A percentile compares a stretch with the other conserved stretches of the same genome.
Conservation (phyloP, 169 alveolate genomes). For the Cryptosporidium muris region DNA sequence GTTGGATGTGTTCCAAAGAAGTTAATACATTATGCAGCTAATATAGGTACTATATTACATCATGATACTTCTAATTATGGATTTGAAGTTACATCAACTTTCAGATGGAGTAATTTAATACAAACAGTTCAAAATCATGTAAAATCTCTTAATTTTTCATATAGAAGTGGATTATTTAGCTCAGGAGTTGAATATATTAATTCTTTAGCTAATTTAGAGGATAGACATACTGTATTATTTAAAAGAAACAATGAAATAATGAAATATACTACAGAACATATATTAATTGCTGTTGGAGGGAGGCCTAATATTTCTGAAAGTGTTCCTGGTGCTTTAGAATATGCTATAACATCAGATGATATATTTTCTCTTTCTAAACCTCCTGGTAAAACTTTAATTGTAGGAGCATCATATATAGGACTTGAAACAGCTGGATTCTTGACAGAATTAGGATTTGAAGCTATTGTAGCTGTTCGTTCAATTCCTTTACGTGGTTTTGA, state of each 20-base stretch:
- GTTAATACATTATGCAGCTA: conserved; percentile 95
- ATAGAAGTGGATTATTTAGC: conserved; percentile 86
- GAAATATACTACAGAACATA: conserved; percentile 86
- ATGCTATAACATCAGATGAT: conserved; percentile 96
- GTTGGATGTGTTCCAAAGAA: conserved; percentile 99
- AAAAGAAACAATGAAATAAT: conserved; percentile 78
- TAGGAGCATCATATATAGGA: conserved; percentile 98
- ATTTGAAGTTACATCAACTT: conserved; percentile 39
- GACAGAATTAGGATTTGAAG: conserved; percentile 90
- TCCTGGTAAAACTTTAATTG: conserved; percentile 94
- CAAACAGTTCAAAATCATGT: conserved; percentile 89
- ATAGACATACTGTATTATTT: conserved; percentile 75
- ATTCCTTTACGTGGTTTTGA: conserved; percentile 96
- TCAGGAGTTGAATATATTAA: conserved; percentile 87
- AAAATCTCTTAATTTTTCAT: conserved; percentile 90
- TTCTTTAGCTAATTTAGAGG: conserved; percentile 83
- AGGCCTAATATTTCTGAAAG: conserved; percentile 91
- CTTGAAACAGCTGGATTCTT: conserved; percentile 98
- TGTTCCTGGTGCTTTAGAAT: conserved; percentile 90
- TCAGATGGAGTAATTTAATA: conserved; percentile 87
- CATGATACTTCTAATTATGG: conserved; percentile 79
- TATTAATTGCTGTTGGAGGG: conserved; percentile 94
- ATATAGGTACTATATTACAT: conserved; percentile 81
- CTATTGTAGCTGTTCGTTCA: conserved; percentile 88
- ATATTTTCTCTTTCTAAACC: conserved; percentile 85